Conservation (phyloP, 495 filamentous ascomycete species). For the Annulohypoxylon bovei region DNA sequence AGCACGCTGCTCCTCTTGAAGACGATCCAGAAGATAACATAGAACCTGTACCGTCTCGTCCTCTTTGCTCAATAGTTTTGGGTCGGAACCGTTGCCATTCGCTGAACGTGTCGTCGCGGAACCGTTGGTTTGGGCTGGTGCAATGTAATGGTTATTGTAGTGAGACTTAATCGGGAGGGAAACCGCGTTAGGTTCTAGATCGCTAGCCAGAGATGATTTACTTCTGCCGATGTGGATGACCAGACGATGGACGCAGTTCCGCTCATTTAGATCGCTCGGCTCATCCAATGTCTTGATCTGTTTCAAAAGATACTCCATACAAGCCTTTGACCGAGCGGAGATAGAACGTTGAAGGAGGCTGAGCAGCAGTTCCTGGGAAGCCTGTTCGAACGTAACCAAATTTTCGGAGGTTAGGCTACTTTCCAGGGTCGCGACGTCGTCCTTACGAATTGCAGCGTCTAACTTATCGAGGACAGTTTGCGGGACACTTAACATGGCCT, state of each 20-base stretch:
- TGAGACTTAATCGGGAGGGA: slow-evolving; percentile 62
- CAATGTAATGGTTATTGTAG: slow-evolving; percentile 69
- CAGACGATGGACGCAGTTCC: slow-evolving; percentile 91
- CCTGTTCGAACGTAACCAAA: slow-evolving; percentile 58
- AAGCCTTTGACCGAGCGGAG: slow-evolving; percentile 71
- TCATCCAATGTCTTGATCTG: slow-evolving; percentile 78
- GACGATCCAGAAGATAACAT: slow-evolving; percentile 72
- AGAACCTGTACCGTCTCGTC: slow-evolving; percentile 82
- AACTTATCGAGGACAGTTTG: slow-evolving; percentile 72
- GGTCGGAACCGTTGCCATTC: slow-evolving; percentile 56
- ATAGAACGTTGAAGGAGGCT: slow-evolving; percentile 88
- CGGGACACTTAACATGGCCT: slow-evolving; percentile 75
- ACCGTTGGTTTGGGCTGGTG: slow-evolving; percentile 75
- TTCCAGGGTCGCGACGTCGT: slow-evolving; percentile 71
- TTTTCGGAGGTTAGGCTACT: slow-evolving; percentile 68
- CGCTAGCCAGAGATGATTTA: slow-evolving; percentile 66
- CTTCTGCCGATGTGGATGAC: slow-evolving; percentile 88
- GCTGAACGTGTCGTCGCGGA: slow-evolving; percentile 60
- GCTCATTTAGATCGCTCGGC: slow-evolving; percentile 89
- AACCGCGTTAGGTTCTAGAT: slow-evolving; percentile 59
- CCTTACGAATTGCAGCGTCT: slow-evolving; percentile 79
- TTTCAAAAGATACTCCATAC: slow-evolving; percentile 73
- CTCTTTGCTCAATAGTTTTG: slow-evolving; percentile 69
- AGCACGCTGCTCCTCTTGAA: slow-evolving; percentile 73
- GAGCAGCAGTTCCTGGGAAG: slow-evolving; percentile 71